phyloP scores from a whole-genome alignment of 1,139 yeast genomes.

The Debaryomycetaceae sp. region DNA sequence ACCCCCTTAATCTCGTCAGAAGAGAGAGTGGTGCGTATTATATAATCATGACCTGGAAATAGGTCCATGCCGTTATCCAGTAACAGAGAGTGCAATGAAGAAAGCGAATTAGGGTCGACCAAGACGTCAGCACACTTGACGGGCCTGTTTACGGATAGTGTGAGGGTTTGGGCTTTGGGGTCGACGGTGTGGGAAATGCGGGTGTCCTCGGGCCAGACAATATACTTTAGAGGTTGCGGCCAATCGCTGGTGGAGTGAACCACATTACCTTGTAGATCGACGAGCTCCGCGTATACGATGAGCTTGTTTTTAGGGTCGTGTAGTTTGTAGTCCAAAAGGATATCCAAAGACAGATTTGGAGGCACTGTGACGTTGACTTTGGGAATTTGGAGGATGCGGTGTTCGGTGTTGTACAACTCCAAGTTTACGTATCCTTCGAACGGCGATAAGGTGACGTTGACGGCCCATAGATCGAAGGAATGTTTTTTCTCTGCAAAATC shows the following conservation, averaged over 20 bases:
- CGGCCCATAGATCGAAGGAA: constrained; percentile 42
- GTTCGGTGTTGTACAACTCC: constrained; percentile 26
- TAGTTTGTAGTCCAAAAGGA: constrained; percentile 13
- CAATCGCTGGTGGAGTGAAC: constrained; percentile 42
- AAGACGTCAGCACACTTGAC: constrained; percentile 38
- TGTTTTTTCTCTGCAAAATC: constrained; percentile 20
- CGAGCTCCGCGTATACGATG: constrained; percentile 9
- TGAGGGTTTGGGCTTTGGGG: neutral
- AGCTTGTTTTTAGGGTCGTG: constrained; percentile 9
- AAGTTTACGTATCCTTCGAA: constrained; percentile 23
- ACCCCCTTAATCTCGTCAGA: neutral
- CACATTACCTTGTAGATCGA: constrained; percentile 10
- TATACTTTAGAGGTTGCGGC: constrained; percentile 53
- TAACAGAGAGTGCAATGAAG: constrained; percentile 9
- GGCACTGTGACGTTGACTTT: constrained; percentile 14
- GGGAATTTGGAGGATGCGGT: constrained; percentile 23
- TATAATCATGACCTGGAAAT: constrained; percentile 31
- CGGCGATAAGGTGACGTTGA: constrained; percentile 23
- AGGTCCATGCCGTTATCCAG: constrained; percentile 45
- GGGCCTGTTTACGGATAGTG: constrained; percentile 29
- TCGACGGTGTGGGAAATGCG: constrained; percentile 5
- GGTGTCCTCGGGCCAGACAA: constrained; percentile 25
- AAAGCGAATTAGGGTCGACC: constrained; percentile 13
- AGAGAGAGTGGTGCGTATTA: neutral
- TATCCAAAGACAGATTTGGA: constrained; percentile 35